Evolutionary conservation across 805 yeast species (phyloP), one percentile per base, ranked within the genome.

Genomic region (Barnettozyma wickerhamii): DNA sequence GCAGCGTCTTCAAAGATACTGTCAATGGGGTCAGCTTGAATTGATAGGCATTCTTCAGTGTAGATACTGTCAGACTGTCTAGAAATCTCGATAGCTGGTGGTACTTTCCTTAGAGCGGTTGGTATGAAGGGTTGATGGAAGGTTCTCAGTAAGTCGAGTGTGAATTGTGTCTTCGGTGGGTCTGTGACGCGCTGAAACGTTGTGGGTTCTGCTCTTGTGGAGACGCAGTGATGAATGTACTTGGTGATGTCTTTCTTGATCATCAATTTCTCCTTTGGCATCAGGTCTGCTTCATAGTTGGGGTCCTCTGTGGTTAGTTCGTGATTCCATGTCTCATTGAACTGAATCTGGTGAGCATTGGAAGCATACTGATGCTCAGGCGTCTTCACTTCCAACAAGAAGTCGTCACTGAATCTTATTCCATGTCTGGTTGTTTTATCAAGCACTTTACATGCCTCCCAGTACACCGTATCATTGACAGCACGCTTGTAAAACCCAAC

Each of bases 251-350:
- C 51, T 23, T 36, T 46, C n/a, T 39, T 45, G 7, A 50, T 38
- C 4, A 34, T 19, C 3, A 51, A 26, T 1, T 45, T 23, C 24
- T 51, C 55, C 26, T 37, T 51, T 6, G 47, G 49, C 7, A 49
- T 3, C 13, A 47, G 6, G 1, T 37, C 36, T 4, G 19, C 18
- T 18, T 35, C 36, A 26, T 18, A 18, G 6, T 19, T 19, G 6
- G 24, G 29, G 20, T 12, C 30, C 5, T 19, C 30, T 15, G 21
- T 10, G 13, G 12, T n/a, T n/a, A n/a, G 7, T 3, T 12, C 15
- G 6, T 6, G 20, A 12, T 10, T n/a, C 32, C 29, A 27, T 17
- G 38, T 36, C 4, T 20, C 24, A 23, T 23, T 23, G 12, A 23
- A 23, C 26, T 23, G 3, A 9, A 10, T 15, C 35, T n/a, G 4